Evolutionary conservation across 345 rosid species (phyloP), one percentile per base, ranked within the genome.

Genomic region (Zanthoxylum bungeanum): DNA sequence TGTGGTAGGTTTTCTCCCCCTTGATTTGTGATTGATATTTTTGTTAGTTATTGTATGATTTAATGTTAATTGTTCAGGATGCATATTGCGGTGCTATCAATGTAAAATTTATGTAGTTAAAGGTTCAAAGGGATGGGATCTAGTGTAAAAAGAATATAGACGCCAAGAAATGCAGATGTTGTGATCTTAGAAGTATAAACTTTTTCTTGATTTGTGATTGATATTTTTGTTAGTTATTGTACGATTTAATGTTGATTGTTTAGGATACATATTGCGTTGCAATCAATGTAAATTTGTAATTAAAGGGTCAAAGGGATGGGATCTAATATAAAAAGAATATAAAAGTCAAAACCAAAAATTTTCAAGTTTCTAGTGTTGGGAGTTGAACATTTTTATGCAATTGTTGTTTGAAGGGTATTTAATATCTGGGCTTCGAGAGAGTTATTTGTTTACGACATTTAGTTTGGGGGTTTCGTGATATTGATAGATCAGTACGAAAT

Each of bases 1-100:
- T 91, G 97, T 91, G 97, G 97, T 91, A 64, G 81, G 92, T 77
- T 27, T 22, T 16, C 25, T 44, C 44, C 11, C 47, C 47, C 44
- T 49, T 31, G 7, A 53, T 21, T 21, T 21, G 6, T 75, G 30
- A 1, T 51, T 44, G 37, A 44, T 63, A 9, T 19, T 6, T 50
- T 50, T 50, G 44, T 66, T 46, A 22, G 37, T 49, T 31, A 33
- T 50, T 66, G 17, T 33, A 14, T n/a, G 22, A 22, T 31, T 66
- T n/a, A n/a, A 33, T 46, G 2, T 25, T 63, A 63, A 28, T 63
- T 42, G 34, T 24, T 24, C 16, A 10, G 16, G 22, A 9, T 39
- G 33, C 33, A 7, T 27, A 37, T 39, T 62, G 67, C 6, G 34
- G 22, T 16, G 5, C 31, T 0, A 42, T 58, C 11, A 33, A 8